These are phyloP conservation scores for Agastache rugosa DNA, from an alignment of 257 asterid genomes.

Conservation along the genomic window DNA sequence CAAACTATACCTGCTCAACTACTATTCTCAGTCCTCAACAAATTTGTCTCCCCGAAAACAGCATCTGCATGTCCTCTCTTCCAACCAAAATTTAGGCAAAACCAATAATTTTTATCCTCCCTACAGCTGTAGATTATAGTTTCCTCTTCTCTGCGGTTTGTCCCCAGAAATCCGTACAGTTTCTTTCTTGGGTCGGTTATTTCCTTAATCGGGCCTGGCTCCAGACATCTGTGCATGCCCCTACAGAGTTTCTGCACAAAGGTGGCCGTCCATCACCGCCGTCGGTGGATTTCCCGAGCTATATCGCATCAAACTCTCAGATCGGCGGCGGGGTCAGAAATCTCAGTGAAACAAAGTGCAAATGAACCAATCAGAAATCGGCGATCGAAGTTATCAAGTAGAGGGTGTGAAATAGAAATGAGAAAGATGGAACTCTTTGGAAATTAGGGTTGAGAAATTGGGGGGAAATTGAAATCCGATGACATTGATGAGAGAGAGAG, in stretches of 20 bases:
- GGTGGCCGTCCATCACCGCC: constrained; percentile 32
- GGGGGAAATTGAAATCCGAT: constrained; percentile 28
- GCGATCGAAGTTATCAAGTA: constrained; percentile 18
- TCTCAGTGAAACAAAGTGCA: not conserved
- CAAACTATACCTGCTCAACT: constrained; percentile 25
- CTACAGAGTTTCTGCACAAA: constrained; percentile 35
- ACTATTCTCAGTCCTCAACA: constrained; percentile 27
- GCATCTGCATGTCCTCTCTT: constrained; percentile 21
- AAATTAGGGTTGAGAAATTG: constrained; percentile 41
- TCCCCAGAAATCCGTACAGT: constrained; percentile 22
- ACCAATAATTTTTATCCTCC: constrained; percentile 19
- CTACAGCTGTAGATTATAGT: not conserved
- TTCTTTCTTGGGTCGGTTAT: not conserved
- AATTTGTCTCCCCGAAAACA: constrained; percentile 22
- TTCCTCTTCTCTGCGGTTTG: constrained; percentile 22
- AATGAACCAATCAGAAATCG: constrained; percentile 9
- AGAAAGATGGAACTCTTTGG: not conserved
- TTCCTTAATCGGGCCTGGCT: constrained; percentile 6
- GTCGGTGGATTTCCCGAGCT: constrained; percentile 27
- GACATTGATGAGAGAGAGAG: constrained; percentile 22
- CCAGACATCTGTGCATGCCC: constrained; percentile 25
- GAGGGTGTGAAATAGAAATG: not conserved
- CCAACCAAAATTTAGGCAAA: constrained; percentile 23
- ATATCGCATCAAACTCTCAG: constrained; percentile 45
- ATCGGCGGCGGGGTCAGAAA: constrained; percentile 34